A percentile compares a stretch with the other conserved stretches of the same genome.
Conservation (phyloP, 495 filamentous ascomycete genomes). For the Penicillium nucicola region DNA sequence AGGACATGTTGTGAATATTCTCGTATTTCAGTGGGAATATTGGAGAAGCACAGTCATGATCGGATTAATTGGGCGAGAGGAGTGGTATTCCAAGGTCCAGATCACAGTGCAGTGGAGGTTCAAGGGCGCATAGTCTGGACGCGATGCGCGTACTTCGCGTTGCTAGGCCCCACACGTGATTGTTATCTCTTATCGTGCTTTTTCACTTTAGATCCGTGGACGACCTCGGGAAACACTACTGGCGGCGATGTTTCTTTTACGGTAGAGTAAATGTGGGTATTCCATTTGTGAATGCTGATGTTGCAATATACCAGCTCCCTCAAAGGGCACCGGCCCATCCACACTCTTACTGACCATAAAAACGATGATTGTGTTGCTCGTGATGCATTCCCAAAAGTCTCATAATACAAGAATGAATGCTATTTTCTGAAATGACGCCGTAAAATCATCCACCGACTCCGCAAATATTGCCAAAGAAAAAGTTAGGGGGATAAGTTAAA, state of each 20-base stretch:
- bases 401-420: slow-evolving; percentile 20
- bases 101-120: neutral
- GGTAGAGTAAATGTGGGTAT: too few relatives aligned
- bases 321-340: neutral
- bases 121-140: slow-evolving; percentile 26
- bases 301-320: neutral
- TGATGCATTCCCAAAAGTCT: slow-evolving; percentile 15
- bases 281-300: too few relatives aligned
- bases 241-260: too few relatives aligned
- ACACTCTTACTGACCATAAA: neutral
- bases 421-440: slow-evolving; percentile 11
- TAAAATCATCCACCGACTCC: slow-evolving; percentile 6
- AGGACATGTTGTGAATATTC: slow-evolving; percentile 28
- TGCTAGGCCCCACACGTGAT: slow-evolving; percentile 21
- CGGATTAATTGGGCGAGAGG: neutral
- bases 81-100: slow-evolving; percentile 4
- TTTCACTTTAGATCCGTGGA: too few relatives aligned
- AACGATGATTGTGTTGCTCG: slow-evolving; percentile 1
- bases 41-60: neutral
- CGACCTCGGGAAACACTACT: too few relatives aligned
- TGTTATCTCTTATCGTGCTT: slow-evolving; percentile 19
- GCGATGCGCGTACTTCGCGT: slow-evolving; percentile 31
- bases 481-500: neutral
- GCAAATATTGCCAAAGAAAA: slow-evolving; percentile 7
- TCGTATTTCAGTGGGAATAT: neutral